These are phyloP conservation scores for Alloteropsis semialata DNA, from an alignment of 176 grass and related monocot genomes.

Conservation along the genomic window DNA sequence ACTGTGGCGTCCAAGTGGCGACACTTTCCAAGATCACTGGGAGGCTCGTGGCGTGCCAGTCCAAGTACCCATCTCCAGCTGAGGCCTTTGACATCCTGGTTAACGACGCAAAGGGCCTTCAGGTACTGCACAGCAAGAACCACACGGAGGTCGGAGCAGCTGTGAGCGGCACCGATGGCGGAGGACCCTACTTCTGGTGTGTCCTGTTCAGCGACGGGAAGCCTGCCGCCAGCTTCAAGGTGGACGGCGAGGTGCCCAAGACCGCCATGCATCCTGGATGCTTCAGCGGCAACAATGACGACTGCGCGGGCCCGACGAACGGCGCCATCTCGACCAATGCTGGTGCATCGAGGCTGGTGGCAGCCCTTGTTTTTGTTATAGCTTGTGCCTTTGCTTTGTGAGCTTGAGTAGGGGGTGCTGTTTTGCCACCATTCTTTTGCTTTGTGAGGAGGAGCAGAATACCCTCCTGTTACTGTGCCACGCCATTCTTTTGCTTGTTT, in stretches of 20 bases:
- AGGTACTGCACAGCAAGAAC: constrained; percentile 73
- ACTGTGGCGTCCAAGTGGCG: constrained; percentile 61
- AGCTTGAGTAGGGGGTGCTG: constrained; percentile 10
- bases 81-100: constrained; percentile 69
- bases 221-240: constrained; percentile 60
- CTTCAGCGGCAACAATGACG: constrained; percentile 80
- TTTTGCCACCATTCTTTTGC: constrained; percentile 41
- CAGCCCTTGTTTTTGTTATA: constrained; percentile 10
- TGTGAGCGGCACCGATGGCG: constrained; percentile 53
- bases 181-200: constrained; percentile 81
- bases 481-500: constrained; percentile 40
- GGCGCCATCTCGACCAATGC: neutral
- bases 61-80: constrained; percentile 38
- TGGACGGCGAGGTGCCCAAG: constrained; percentile 72
- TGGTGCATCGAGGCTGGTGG: constrained; percentile 16
- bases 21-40: constrained; percentile 77
- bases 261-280: constrained; percentile 57
- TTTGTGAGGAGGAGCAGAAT: constrained; percentile 34
- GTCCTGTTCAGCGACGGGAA: constrained; percentile 81
- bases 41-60: constrained; percentile 77
- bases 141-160: constrained; percentile 74
- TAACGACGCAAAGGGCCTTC: constrained; percentile 42
- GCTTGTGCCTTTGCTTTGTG: constrained; percentile 46
- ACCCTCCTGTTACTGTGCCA: neutral
- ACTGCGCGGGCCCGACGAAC: constrained; percentile 47